Conservation (phyloP, 176 grass and related monocot genomes). For the Musa beccarii region DNA sequence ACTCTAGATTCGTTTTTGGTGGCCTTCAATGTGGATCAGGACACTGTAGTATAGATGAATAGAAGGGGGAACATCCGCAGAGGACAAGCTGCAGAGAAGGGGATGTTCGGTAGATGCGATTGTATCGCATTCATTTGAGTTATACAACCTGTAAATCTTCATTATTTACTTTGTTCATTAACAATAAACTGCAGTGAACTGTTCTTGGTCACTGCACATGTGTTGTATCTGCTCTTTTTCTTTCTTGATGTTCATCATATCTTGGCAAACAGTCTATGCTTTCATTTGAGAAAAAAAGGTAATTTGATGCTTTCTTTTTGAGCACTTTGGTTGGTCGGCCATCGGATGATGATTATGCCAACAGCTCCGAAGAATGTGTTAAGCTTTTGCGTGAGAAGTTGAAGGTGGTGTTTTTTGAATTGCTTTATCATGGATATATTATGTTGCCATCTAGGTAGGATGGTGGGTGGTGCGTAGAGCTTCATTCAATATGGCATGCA, state of each 20-base stretch:
- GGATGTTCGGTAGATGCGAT: neutral
- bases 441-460: neutral
- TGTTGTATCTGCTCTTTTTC: neutral
- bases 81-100: neutral
- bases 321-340: no score
- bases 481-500: no score
- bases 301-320: no score
- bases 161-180: neutral
- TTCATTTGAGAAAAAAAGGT: neutral
- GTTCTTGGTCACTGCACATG: neutral
- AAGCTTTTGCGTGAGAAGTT: no score
- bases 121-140: neutral
- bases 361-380: neutral
- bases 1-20: no score
- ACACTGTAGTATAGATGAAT: neutral
- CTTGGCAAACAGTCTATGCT: neutral
- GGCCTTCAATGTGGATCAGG: no score
- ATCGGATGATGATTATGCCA: no score
- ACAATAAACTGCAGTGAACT: neutral
- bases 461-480: neutral
- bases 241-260: neutral
- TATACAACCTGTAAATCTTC: neutral
- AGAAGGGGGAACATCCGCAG: neutral
- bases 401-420: neutral
- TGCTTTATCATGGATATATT: neutral